Conservation (phyloP, 140 eudicot species). For the Oenanthe javanica region DNA sequence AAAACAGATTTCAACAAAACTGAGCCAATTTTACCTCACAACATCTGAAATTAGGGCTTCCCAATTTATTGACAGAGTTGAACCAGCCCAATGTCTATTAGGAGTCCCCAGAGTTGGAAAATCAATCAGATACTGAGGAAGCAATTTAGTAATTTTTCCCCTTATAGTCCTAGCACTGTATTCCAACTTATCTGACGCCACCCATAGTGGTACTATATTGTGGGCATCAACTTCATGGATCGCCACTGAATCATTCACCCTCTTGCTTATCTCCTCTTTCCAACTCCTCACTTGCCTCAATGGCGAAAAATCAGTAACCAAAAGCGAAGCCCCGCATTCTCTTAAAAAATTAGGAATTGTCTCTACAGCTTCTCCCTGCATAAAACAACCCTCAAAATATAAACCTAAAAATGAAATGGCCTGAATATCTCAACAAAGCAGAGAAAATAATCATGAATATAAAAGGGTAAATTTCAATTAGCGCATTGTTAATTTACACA, state of each 20-base stretch:
- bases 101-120: constrained; percentile 58
- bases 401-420: neutral
- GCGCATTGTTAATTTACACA: neutral
- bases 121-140: constrained; percentile 76
- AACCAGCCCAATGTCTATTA: constrained; percentile 36
- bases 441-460: neutral
- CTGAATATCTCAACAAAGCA: neutral
- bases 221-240: constrained; percentile 98
- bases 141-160: constrained; percentile 67
- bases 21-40: constrained; percentile 46
- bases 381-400: neutral
- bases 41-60: constrained; percentile 48
- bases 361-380: constrained; percentile 90
- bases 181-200: constrained; percentile 81
- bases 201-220: constrained; percentile 89
- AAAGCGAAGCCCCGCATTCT: constrained; percentile 80
- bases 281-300: constrained; percentile 64
- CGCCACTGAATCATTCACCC: constrained; percentile 53
- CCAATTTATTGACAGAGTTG: constrained; percentile 50
- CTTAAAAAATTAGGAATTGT: constrained; percentile 69
- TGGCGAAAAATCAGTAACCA: constrained; percentile 95
- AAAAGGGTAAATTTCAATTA: neutral
- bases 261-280: constrained; percentile 65
- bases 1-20: neutral
- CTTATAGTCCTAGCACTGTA: constrained; percentile 84